Evolutionary conservation across 805 yeast species (phyloP).

Genomic region (Kurtzmaniella fragi): DNA sequence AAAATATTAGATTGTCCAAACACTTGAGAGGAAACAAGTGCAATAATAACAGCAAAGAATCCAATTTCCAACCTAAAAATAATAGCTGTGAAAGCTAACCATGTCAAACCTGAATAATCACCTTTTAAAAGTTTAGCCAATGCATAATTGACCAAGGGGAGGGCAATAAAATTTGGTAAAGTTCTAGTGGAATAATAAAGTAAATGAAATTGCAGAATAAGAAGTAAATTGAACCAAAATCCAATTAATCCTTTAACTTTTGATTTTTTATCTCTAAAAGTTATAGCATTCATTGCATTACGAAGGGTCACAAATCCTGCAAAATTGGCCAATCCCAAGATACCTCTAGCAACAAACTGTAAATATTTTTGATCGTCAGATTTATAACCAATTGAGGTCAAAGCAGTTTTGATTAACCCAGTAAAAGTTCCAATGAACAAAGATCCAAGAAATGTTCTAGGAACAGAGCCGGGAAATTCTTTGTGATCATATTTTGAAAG

Average conservation of each 20-base stretch:
- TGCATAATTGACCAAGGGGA: slow-evolving; percentile 65
- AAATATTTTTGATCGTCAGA: slow-evolving; percentile 39
- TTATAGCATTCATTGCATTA: slow-evolving; percentile 20
- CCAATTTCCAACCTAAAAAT: slow-evolving; percentile 73
- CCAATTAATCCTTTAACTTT: slow-evolving; percentile 27
- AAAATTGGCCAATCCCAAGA: slow-evolving; percentile 62
- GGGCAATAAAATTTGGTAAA: slow-evolving; percentile 79
- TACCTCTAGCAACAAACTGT: slow-evolving; percentile 52
- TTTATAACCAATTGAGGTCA: slow-evolving; percentile 14
- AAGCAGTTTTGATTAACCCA: slow-evolving; percentile 24
- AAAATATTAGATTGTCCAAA: slow-evolving; percentile 43
- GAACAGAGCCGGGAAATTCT: slow-evolving; percentile 83
- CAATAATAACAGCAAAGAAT: slow-evolving; percentile 45
- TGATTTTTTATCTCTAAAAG: slow-evolving; percentile 14
- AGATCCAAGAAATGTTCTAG: slow-evolving; percentile 78
- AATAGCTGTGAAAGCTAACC: slow-evolving; percentile 58
- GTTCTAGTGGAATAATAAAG: slow-evolving; percentile 78
- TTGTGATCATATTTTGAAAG: slow-evolving; percentile 58
- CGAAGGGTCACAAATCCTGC: slow-evolving; percentile 48
- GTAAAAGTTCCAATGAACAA: slow-evolving; percentile 45
- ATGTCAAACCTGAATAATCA: slow-evolving; percentile 40
- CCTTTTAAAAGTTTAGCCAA: slow-evolving; percentile 48
- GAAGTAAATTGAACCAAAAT: slow-evolving; percentile 56
- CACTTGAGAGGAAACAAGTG: slow-evolving; percentile 38
- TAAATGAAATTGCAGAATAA: slow-evolving; percentile 71